Conservation (phyloP, 225 moss, liverwort and hornwort genomes). For the Pseudisothecium myosuroides region DNA sequence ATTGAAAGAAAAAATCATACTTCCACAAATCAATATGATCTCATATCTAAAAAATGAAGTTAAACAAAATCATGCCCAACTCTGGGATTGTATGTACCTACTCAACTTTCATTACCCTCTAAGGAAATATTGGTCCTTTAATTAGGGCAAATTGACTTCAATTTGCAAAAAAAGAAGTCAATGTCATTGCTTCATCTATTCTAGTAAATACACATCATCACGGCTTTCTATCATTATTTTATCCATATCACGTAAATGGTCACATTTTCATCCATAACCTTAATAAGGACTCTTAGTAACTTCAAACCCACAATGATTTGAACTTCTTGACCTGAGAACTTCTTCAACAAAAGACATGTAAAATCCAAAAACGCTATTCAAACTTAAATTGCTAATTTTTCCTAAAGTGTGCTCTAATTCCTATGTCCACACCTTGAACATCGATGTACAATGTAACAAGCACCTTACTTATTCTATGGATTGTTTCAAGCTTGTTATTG, state of each 20-base stretch:
- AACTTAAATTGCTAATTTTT: not conserved
- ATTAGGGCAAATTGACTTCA: not conserved
- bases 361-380: not conserved
- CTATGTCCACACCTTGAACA: too few relatives aligned
- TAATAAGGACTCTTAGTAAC: not conserved
- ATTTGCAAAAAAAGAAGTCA: too few relatives aligned
- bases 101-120: fast-evolving
- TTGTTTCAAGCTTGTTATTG: not conserved
- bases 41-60: not conserved
- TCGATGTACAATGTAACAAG: not conserved
- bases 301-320: not conserved
- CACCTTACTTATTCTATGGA: not conserved
- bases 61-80: not conserved
- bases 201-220: not conserved
- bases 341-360: fast-evolving
- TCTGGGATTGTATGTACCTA: fast-evolving
- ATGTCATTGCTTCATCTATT: not conserved
- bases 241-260: not conserved
- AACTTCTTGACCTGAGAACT: not conserved
- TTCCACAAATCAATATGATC: fast-evolving
- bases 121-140: not conserved
- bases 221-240: not conserved
- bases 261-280: not conserved
- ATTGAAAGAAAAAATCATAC: not conserved
- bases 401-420: fast-evolving